phyloP scores from a whole-genome alignment of 1,139 yeast genomes.

The Zygotorulaspora mrakii region DNA sequence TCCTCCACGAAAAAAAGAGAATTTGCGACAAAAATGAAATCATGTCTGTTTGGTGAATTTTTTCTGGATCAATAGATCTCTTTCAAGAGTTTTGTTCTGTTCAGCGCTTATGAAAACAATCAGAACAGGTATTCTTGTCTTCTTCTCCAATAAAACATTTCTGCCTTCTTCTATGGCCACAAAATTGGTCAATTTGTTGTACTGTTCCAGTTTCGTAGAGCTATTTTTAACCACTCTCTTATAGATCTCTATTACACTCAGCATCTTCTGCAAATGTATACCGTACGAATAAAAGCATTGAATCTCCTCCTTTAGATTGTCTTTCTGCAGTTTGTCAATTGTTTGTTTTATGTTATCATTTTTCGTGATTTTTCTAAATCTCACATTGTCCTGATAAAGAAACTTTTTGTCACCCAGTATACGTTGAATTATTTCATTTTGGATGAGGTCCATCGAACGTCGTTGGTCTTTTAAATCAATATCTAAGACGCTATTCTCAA shows the following conservation, averaged over 20 bases:
- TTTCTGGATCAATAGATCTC: conserved; percentile 6
- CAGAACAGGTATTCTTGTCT: conserved; percentile 28
- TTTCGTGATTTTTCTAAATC: conserved; percentile 17
- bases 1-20: neutral
- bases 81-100: neutral
- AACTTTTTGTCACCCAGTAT: conserved; percentile 6
- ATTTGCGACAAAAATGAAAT: neutral
- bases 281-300: conserved; percentile 30
- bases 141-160: conserved; percentile 29
- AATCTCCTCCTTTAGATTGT: conserved; percentile 1
- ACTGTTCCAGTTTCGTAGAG: conserved; percentile 17
- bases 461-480: conserved; percentile 13
- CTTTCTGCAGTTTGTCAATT: conserved; percentile 14
- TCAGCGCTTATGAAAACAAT: neutral
- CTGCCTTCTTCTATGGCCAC: conserved; percentile 24
- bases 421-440: conserved; percentile 12
- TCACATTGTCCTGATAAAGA: conserved; percentile 1
- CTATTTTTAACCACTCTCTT: conserved; percentile 16
- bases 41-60: conserved; percentile 20
- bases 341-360: conserved; percentile 21
- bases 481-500: conserved; percentile 10
- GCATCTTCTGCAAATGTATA: conserved; percentile 29
- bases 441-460: conserved; percentile 14
- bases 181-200: conserved; percentile 26
- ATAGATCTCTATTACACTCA: conserved; percentile 28